Evolutionary conservation across 148 eudicot genomes (phyloP).

Genomic region (Cornus florida): DNA sequence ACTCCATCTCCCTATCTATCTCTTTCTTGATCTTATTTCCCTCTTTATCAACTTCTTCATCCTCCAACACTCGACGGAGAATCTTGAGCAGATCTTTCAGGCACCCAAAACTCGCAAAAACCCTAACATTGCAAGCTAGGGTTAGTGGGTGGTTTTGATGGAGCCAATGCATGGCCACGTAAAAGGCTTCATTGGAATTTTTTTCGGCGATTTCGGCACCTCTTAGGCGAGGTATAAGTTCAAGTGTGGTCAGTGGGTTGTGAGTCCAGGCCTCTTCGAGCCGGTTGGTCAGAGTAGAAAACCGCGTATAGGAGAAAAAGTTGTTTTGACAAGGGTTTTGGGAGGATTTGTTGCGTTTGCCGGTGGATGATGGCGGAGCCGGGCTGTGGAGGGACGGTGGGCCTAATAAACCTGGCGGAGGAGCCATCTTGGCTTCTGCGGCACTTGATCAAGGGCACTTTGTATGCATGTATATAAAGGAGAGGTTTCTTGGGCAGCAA

Average conservation of each 20-base stretch:
- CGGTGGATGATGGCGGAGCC: not conserved
- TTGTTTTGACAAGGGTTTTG: not conserved
- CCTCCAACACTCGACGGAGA: not conserved
- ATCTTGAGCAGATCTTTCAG: not conserved
- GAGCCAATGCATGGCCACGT: not conserved
- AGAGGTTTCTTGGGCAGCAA: no score
- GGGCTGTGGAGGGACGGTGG: not conserved
- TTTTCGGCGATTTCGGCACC: not conserved
- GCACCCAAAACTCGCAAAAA: not conserved
- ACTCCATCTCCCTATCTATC: not conserved
- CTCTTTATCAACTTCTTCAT: not conserved
- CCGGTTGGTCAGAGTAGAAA: not conserved
- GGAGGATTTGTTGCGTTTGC: not conserved
- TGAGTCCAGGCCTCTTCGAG: not conserved
- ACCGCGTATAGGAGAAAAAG: not conserved
- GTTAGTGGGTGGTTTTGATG: not conserved
- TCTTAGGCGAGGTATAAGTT: not conserved
- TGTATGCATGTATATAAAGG: no score
- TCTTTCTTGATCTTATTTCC: not conserved
- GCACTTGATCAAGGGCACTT: no score
- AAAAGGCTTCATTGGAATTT: not conserved
- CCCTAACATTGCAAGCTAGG: not conserved
- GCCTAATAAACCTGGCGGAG: not conserved
- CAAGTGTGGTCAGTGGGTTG: not conserved
- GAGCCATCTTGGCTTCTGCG: not conserved